A percentile compares a stretch with the other conserved stretches of the same genome.
Evolutionary conservation across 352 stramenopile species (phyloP).

Genomic region (Pythium aquatile): DNA sequence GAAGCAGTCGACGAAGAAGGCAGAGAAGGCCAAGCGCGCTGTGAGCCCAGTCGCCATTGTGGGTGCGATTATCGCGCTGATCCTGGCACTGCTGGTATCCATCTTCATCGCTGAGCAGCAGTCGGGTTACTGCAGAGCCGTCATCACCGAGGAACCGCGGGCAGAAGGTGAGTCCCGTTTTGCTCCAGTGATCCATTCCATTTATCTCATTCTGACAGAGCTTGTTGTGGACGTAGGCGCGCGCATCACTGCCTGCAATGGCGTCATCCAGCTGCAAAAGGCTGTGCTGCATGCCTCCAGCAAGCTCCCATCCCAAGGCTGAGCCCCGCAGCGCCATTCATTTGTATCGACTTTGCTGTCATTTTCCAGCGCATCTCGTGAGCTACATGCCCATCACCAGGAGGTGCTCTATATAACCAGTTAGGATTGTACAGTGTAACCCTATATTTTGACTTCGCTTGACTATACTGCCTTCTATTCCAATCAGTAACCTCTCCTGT

Average conservation of each 20-base stretch:
- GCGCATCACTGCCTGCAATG: constrained; percentile 15
- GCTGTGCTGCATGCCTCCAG: constrained; percentile 9
- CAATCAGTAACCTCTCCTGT: neutral
- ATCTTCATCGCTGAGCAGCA: constrained; percentile 42
- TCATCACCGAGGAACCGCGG: constrained; percentile 10
- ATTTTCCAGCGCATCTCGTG: constrained; percentile 2
- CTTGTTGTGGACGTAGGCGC: constrained; percentile 7
- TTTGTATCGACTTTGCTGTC: neutral
- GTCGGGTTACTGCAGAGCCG: constrained; percentile 21
- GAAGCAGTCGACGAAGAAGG: constrained; percentile 26
- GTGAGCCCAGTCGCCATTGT: constrained; percentile 30
- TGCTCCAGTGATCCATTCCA: neutral
- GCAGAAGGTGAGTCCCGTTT: constrained; percentile 22
- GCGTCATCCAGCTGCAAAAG: constrained; percentile 17
- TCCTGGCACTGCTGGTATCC: constrained; percentile 40
- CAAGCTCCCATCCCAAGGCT: constrained; percentile 9
- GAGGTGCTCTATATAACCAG: constrained; percentile 20
- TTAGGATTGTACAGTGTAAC: constrained; percentile 28
- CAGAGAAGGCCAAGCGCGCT: constrained; percentile 2
- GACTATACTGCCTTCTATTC: constrained; percentile 6
- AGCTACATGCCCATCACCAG: constrained; percentile 7
- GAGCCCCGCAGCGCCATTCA: neutral
- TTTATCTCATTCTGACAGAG: neutral
- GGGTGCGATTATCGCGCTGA: constrained; percentile 36
- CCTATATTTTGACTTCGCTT: constrained; percentile 20